These are phyloP conservation scores for Lachnellula suecica DNA, from an alignment of 2,329 filamentous ascomycete species.

Conservation along the genomic window DNA sequence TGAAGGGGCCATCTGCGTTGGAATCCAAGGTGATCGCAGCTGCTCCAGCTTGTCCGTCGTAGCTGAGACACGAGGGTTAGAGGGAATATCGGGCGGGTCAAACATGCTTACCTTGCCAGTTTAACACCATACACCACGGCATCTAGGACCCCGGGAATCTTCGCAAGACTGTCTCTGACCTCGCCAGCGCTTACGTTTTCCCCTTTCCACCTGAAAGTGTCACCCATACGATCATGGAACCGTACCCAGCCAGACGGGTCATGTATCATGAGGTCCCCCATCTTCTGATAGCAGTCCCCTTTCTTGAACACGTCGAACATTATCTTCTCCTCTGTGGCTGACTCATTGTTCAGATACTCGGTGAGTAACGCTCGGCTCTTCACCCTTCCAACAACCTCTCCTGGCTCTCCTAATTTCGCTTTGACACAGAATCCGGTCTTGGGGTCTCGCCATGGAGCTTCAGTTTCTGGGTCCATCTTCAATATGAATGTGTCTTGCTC, in stretches of 20 bases:
- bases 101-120: slow-evolving; percentile 35
- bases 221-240: slow-evolving; percentile 49
- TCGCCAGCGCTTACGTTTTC: slow-evolving; percentile 47
- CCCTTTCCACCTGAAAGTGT: slow-evolving; percentile 54
- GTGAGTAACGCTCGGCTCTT: slow-evolving; percentile 38
- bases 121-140: slow-evolving; percentile 44
- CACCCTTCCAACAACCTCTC: slow-evolving; percentile 44
- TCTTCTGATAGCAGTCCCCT: slow-evolving; percentile 44
- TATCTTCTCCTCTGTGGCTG: slow-evolving; percentile 44
- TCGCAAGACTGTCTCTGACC: slow-evolving; percentile 42
- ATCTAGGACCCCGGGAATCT: slow-evolving; percentile 40
- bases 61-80: slow-evolving; percentile 30
- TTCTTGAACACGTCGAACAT: slow-evolving; percentile 43
- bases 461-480: slow-evolving; percentile 35
- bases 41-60: slow-evolving; percentile 48
- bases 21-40: slow-evolving; percentile 43
- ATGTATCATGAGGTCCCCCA: slow-evolving; percentile 43
- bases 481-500: slow-evolving; percentile 44
- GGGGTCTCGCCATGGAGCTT: slow-evolving; percentile 41
- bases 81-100: background rate
- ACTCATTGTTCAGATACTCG: slow-evolving; percentile 41
- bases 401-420: slow-evolving; percentile 38
- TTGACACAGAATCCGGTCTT: slow-evolving; percentile 42
- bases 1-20: slow-evolving; percentile 35
- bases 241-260: slow-evolving; percentile 42